Conservation (phyloP, 345 rosid genomes). For the Eutrema heterophyllum region DNA sequence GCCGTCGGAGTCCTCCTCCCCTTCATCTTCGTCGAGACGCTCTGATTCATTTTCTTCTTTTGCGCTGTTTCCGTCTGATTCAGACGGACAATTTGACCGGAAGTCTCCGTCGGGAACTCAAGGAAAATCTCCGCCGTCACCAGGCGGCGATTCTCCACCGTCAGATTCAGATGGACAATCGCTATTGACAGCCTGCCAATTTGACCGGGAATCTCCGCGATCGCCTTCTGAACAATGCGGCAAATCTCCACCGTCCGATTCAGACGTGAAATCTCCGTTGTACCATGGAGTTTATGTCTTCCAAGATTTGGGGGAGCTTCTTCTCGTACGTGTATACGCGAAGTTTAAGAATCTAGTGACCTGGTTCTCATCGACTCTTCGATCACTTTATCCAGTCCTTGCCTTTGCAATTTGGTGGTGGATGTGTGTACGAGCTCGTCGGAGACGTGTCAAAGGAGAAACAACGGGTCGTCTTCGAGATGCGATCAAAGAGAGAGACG, state of each 20-base stretch:
- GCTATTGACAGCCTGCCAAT: neutral
- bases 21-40: conserved; percentile 10
- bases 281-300: neutral
- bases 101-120: conserved; percentile 1
- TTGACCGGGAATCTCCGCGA: conserved; percentile 2
- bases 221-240: neutral
- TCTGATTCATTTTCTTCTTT: conserved; percentile 25
- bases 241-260: conserved; percentile 11
- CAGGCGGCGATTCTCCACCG: neutral
- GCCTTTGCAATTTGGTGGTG: conserved; percentile 43
- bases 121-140: neutral
- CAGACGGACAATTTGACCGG: conserved; percentile 10
- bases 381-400: conserved; percentile 21
- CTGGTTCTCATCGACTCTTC: conserved; percentile 24
- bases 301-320: conserved; percentile 31
- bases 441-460: conserved; percentile 21
- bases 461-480: conserved; percentile 19
- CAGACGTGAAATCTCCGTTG: neutral
- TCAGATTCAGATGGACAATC: neutral
- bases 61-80: conserved; percentile 19
- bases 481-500: conserved; percentile 41
- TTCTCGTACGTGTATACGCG: conserved; percentile 25
- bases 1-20: conserved; percentile 9
- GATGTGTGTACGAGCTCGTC: conserved; percentile 33
- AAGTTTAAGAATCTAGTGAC: conserved; percentile 22